Evolutionary conservation across 371 early-diverging fungal species (phyloP).

Genomic region (Mycotypha africana): DNA sequence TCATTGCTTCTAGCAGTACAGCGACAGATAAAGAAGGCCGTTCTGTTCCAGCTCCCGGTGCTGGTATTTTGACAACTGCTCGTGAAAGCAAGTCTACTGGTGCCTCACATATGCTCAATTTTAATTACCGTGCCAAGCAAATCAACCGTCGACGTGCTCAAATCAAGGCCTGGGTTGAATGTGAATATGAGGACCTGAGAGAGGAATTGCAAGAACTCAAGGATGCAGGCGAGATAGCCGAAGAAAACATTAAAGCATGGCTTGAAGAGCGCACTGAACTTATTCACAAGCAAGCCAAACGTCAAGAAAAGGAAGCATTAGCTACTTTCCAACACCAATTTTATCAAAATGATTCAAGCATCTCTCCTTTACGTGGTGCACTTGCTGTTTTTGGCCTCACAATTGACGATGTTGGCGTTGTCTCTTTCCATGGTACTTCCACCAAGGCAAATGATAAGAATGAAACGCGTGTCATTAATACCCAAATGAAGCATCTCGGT

Average conservation of each 20-base stretch:
- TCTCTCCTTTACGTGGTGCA: constrained; percentile 90
- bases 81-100: constrained; percentile 66
- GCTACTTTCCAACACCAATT: constrained; percentile 85
- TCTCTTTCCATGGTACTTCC: constrained; percentile 98
- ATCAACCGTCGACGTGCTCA: constrained; percentile 73
- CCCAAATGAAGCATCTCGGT: constrained; percentile 86
- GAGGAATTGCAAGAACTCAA: constrained; percentile 75
- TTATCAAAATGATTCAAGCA: constrained; percentile 77
- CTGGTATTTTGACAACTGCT: constrained; percentile 94
- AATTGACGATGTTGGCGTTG: constrained; percentile 91
- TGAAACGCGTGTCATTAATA: constrained; percentile 87
- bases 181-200: constrained; percentile 68
- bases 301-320: constrained; percentile 83
- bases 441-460: constrained; percentile 97
- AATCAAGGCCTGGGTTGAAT: constrained; percentile 83
- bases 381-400: constrained; percentile 88
- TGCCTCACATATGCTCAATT: constrained; percentile 76
- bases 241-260: constrained; percentile 55
- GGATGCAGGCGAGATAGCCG: constrained; percentile 54
- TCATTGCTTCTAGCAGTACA: constrained; percentile 89
- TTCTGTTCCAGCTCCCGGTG: constrained; percentile 94
- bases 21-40: constrained; percentile 97
- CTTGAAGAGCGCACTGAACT: constrained; percentile 75
- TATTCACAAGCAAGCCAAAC: constrained; percentile 79
- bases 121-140: constrained; percentile 89